phyloP scores from a whole-genome alignment of 2,329 filamentous ascomycete species.

The Rhynchosporium agropyri region DNA sequence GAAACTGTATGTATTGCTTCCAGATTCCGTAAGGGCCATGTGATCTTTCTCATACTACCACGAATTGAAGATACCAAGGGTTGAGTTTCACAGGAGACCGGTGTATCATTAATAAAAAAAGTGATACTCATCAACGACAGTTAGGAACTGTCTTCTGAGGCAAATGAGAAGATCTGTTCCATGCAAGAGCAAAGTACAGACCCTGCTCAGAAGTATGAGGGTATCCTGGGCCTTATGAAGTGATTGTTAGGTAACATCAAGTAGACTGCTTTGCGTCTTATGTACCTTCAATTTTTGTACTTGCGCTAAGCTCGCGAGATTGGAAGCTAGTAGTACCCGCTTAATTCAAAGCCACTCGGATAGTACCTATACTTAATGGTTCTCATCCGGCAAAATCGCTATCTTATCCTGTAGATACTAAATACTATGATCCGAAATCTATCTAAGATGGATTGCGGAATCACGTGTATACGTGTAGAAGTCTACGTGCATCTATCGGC shows the following conservation, averaged over 20 bases:
- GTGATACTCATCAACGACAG: neutral
- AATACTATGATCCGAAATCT: neutral
- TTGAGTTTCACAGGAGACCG: slow-evolving; percentile 53
- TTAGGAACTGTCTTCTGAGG: slow-evolving; percentile 46
- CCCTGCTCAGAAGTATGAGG: slow-evolving; percentile 60
- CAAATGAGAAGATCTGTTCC: slow-evolving; percentile 53
- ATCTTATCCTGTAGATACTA: no score
- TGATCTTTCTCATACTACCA: slow-evolving; percentile 46
- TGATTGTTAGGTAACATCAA: slow-evolving; percentile 41
- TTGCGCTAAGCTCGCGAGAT: slow-evolving; percentile 40
- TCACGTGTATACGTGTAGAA: neutral
- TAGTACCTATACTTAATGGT: slow-evolving; percentile 29
- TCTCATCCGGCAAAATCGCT: slow-evolving; percentile 42
- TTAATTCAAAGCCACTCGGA: slow-evolving; percentile 57
- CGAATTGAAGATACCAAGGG: slow-evolving; percentile 49
- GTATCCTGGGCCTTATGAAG: slow-evolving; percentile 53
- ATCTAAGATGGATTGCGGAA: neutral
- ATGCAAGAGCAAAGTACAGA: slow-evolving; percentile 53
- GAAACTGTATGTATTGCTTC: slow-evolving; percentile 45
- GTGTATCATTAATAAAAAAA: slow-evolving; percentile 63
- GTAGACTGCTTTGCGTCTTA: no score
- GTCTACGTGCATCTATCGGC: neutral
- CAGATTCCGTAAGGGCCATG: slow-evolving; percentile 31
- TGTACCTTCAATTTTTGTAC: slow-evolving; percentile 34
- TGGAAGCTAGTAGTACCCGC: slow-evolving; percentile 51